These are phyloP conservation scores for Coemansia sp. DNA, from an alignment of 192 early-diverging fungal species.

Conservation along the genomic window DNA sequence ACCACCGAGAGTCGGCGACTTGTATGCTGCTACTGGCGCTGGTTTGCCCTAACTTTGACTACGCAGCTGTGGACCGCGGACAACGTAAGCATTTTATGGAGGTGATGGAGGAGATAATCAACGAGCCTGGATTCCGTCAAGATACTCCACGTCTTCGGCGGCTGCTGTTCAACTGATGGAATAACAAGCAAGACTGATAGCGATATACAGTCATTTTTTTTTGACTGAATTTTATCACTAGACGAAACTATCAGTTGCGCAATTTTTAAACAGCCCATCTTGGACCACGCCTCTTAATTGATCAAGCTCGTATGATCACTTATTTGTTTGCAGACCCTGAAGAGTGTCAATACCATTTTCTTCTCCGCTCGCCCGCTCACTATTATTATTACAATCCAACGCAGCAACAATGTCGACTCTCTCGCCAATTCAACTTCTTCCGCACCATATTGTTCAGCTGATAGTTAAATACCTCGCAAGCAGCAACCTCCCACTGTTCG, in stretches of 20 bases:
- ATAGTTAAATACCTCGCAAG: background rate
- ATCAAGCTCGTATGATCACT: no score
- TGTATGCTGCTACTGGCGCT: conserved; percentile 3
- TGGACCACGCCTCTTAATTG: no score
- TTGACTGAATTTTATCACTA: background rate
- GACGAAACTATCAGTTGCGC: no score
- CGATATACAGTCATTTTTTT: background rate
- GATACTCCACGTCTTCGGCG: background rate
- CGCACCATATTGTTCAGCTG: background rate
- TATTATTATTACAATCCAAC: background rate
- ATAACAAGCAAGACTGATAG: background rate
- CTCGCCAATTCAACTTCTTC: background rate
- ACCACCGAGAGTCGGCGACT: background rate
- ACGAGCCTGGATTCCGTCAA: background rate
- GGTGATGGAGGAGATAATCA: background rate
- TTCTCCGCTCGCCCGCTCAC: background rate
- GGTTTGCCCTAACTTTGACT: background rate
- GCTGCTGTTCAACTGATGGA: background rate
- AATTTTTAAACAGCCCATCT: no score
- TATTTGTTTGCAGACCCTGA: no score
- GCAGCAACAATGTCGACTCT: background rate
- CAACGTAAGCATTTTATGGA: background rate
- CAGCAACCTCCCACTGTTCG: background rate
- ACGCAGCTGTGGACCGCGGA: background rate
- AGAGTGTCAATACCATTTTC: background rate